Base-by-base conservation (phyloP, 139 green algal species). In the Chlamydomonas sphaeroides region DNA sequence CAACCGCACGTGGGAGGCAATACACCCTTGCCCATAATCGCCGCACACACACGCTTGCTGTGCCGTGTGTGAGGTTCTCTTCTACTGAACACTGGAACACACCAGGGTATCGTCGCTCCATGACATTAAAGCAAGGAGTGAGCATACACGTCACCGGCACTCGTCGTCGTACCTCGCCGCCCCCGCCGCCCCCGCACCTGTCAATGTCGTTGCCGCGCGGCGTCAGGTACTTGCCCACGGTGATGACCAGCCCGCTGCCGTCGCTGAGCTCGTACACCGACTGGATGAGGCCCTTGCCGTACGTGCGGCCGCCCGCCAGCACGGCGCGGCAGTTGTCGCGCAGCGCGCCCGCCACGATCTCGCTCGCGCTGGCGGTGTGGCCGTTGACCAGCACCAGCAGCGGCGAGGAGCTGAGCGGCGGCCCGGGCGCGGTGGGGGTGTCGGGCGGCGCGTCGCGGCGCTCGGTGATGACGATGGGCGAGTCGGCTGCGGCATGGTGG, bases 231-330 rank as follows among this genome's bases (percentile, higher is more conserved):
- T 97, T 97, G 48, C 95, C 97, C 32, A 99, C 95, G 0, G 96
- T 99, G 7, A 99, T 80, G 35, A 97, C 93, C 63, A 99, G 87
- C 1, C 96, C 96, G 38, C 85, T 96, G 21, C 92, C 92, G 76
- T 99, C 96, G 36, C 71, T 87, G n/a, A 99, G 89, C 85, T 98
- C 95, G 84, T 99, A 99, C 62, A 99, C 96, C 67, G 84, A 94
- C 89, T 99, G 97, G 63, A 99, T 99, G 0, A 99, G 89, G 30
- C 96, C 87, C 85, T 99, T 99, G 77, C 97, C 97, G 79, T 97
- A 99, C 8, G 97, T 98, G 23, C 87, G 84, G 42, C 84, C 81
- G 48, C 96, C 96, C 17, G 94, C 93, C 28, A 99, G 88, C 57
- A 97, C 91, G 0, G 93, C 97, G 15, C 97, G 84, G 89, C 97